Conservation (phyloP, 2,329 filamentous ascomycete genomes). For the Zopfia rhizophila region DNA sequence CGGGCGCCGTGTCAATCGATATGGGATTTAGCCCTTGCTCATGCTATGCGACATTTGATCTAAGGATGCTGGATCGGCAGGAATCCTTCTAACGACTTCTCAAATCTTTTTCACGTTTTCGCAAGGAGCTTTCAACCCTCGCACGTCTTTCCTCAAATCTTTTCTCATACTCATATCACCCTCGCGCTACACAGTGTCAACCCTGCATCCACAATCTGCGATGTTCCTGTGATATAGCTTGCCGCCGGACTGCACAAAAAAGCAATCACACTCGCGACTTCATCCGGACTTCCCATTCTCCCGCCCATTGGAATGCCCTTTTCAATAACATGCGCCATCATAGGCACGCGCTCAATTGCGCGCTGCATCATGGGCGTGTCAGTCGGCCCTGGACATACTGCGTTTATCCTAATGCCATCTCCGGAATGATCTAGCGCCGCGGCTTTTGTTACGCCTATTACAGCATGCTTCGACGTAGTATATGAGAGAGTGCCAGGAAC, state of each 20-base stretch:
- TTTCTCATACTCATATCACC: too few relatives aligned
- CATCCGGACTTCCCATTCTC: conserved; percentile 5
- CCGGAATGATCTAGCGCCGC: conserved; percentile 35
- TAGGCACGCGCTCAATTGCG: conserved; percentile 2
- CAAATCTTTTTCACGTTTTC: too few relatives aligned
- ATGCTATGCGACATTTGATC: too few relatives aligned
- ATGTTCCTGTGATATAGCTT: conserved; percentile 12
- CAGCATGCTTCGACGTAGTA: conserved; percentile 40
- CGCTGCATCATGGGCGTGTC: conserved; percentile 12
- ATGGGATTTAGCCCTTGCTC: too few relatives aligned
- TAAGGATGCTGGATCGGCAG: too few relatives aligned
- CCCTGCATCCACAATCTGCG: conserved; percentile 10
- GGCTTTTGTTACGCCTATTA: conserved; percentile 42
- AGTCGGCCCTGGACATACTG: conserved; percentile 10
- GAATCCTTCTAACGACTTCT: too few relatives aligned
- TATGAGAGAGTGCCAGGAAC: conserved; percentile 29
- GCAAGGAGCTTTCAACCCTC: too few relatives aligned
- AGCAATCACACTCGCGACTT: conserved; percentile 6
- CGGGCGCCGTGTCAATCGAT: too few relatives aligned
- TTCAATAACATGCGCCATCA: conserved; percentile 1
- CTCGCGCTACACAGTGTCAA: too few relatives aligned
- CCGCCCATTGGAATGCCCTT: conserved; percentile 1
- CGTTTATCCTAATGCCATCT: conserved; percentile 23
- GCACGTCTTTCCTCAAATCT: too few relatives aligned
- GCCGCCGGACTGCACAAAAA: conserved; percentile 9